phyloP scores from a whole-genome alignment of 441 rosid species.

The Erysimum pusillum region DNA sequence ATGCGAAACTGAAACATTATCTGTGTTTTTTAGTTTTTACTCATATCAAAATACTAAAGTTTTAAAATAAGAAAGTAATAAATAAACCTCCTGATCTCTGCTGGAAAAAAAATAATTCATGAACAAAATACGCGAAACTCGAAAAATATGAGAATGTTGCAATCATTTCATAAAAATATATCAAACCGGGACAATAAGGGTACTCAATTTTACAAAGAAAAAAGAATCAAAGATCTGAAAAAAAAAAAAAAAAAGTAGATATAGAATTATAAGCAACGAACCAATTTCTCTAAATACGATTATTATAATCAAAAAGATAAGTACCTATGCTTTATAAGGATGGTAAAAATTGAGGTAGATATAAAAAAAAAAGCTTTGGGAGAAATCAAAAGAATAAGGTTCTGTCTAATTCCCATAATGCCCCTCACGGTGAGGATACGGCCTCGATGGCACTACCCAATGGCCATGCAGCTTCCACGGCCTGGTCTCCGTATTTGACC shows the following conservation, averaged over 20 bases:
- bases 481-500: conserved; percentile 64
- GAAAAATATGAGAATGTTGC: conserved; percentile 1
- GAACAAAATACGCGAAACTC: background rate
- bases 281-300: conserved; percentile 25
- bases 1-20: background rate
- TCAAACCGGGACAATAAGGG: conserved; percentile 3
- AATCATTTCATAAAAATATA: conserved; percentile 21
- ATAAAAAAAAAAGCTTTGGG: background rate
- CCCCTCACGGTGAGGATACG: conserved; percentile 56
- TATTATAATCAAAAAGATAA: conserved; percentile 5
- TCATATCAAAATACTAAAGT: background rate
- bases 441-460: conserved; percentile 98
- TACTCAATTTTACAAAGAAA: conserved; percentile 27
- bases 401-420: conserved; percentile 31
- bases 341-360: conserved; percentile 25
- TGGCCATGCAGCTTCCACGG: conserved; percentile 98
- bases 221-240: conserved; percentile 16
- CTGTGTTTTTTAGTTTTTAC: background rate
- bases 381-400: conserved; percentile 40
- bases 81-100: background rate
- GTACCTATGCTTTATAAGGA: conserved; percentile 11
- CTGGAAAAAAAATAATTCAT: background rate
- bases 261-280: conserved; percentile 11
- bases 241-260: background rate
- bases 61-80: background rate